A percentile compares a stretch with the other conserved stretches of the same genome.
Evolutionary conservation across 768 basidiomycete species (phyloP).

Genomic region (Mycena polygramma): DNA sequence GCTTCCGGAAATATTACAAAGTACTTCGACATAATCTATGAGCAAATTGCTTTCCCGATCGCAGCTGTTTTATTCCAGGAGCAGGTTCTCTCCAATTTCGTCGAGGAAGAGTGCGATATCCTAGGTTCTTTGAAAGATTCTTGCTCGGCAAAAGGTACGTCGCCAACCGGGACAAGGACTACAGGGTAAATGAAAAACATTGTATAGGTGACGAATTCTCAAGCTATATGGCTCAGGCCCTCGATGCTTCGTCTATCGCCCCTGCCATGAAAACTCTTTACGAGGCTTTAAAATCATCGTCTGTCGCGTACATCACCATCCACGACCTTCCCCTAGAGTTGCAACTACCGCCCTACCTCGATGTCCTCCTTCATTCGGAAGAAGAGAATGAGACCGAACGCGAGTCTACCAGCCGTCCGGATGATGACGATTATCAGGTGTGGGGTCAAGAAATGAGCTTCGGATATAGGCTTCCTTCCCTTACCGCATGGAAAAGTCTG

Average conservation of each 20-base stretch:
- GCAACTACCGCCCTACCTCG: slow-evolving; percentile 87
- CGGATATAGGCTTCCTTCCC: slow-evolving; percentile 79
- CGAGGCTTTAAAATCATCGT: slow-evolving; percentile 80
- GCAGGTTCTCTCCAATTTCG: slow-evolving; percentile 88
- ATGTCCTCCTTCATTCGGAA: slow-evolving; percentile 75
- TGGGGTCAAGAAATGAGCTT: slow-evolving; percentile 81
- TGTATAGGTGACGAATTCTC: slow-evolving; percentile 70
- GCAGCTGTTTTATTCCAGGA: slow-evolving; percentile 95
- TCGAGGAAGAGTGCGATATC: slow-evolving; percentile 83
- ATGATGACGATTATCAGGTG: slow-evolving; percentile 61
- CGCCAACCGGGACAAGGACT: background rate
- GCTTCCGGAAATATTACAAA: slow-evolving; percentile 81
- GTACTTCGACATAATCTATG: slow-evolving; percentile 90
- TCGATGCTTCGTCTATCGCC: slow-evolving; percentile 78
- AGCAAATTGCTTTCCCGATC: slow-evolving; percentile 89
- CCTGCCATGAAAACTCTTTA: slow-evolving; percentile 85
- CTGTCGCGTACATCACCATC: slow-evolving; percentile 84
- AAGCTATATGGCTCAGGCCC: slow-evolving; percentile 68
- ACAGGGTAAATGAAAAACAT: slow-evolving; percentile 22
- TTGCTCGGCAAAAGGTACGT: slow-evolving; percentile 72
- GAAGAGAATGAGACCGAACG: slow-evolving; percentile 64
- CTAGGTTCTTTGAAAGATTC: slow-evolving; percentile 80
- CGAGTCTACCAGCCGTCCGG: slow-evolving; percentile 60
- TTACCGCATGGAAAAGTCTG: slow-evolving; percentile 94
- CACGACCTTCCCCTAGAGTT: slow-evolving; percentile 86